Evolutionary conservation across 225 moss, liverwort and hornwort genomes (phyloP), one percentile per base, ranked within the genome.

Genomic region (Neckera pumila): DNA sequence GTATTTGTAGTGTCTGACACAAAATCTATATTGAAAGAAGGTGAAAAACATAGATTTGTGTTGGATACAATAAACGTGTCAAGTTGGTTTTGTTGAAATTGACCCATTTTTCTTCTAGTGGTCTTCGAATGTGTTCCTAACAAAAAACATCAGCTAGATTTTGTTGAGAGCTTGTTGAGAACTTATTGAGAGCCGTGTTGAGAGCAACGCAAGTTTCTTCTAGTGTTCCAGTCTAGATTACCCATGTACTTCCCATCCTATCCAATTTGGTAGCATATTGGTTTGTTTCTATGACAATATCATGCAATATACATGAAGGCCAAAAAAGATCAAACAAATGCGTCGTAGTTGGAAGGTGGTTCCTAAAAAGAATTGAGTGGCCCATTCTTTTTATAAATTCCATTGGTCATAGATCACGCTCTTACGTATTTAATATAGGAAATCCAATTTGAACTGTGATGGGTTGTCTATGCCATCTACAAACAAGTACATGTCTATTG

Each of bases 191-290:
- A n/a, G n/a, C n/a, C n/a, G n/a, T n/a, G n/a, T n/a, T n/a, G n/a
- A n/a, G n/a, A n/a, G n/a, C n/a, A n/a, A n/a, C n/a, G n/a, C n/a
- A n/a, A n/a, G n/a, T n/a, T n/a, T n/a, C n/a, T n/a, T n/a, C n/a
- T n/a, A n/a, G n/a, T n/a, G n/a, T n/a, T n/a, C n/a, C 0, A 66
- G 0, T 36, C 3, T 21, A 6, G 12, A 12, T 21, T 11, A n/a
- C 11, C 21, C 12, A 66, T 66, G 7, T 22, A n/a, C 22, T 67
- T 12, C 6, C 6, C 22, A 67, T n/a, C 6, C 21, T 12, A 67
- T 67, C 12, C 7, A n/a, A 67, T n/a, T 67, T 21, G 67, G 21
- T 67, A 67, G 67, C 2, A n/a, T 12, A 67, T 67, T 67, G 11
- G 12, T 34, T n/a, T 67, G 21, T 67, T 67, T 67, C 21, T n/a